These are phyloP conservation scores for Hamigera avellanea DNA, from an alignment of 495 filamentous ascomycete genomes.

Conservation along the genomic window DNA sequence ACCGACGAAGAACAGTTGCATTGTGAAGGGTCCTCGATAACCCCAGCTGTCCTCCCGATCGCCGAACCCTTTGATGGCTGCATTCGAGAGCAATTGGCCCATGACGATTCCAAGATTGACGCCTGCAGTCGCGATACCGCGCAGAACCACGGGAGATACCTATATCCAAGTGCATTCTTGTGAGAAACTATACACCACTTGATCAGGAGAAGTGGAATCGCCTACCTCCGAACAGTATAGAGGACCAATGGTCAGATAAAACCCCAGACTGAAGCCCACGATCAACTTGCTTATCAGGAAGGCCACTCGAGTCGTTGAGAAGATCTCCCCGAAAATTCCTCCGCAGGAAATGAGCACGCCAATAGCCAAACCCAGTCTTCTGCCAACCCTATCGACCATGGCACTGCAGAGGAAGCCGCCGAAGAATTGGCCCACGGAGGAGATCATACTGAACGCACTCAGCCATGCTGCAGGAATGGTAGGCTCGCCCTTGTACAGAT, in stretches of 20 bases:
- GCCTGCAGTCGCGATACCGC: slow-evolving; percentile 23
- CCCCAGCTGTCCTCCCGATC: slow-evolving; percentile 18
- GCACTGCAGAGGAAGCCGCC: slow-evolving; percentile 22
- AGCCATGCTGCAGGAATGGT: slow-evolving; percentile 25
- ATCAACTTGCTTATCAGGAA: slow-evolving; percentile 23
- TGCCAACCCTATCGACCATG: slow-evolving; percentile 16
- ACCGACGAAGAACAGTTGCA: slow-evolving; percentile 21
- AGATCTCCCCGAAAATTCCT: slow-evolving; percentile 20
- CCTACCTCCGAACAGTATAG: slow-evolving; percentile 21
- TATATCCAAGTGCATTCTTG: background rate
- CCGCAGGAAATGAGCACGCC: slow-evolving; percentile 13
- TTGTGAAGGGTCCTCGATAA: slow-evolving; percentile 17
- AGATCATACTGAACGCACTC: slow-evolving; percentile 21
- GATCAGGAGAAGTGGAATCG: too few relatives aligned
- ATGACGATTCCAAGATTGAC: slow-evolving; percentile 26
- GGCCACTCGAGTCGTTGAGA: slow-evolving; percentile 9
- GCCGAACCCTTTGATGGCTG: slow-evolving; percentile 22
- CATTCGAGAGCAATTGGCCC: slow-evolving; percentile 25
- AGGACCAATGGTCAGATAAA: slow-evolving; percentile 23
- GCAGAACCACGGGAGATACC: slow-evolving; percentile 23
- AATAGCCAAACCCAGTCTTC: slow-evolving; percentile 9
- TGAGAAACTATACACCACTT: too few relatives aligned
- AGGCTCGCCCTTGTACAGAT: slow-evolving; percentile 14
- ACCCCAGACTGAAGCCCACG: slow-evolving; percentile 19
- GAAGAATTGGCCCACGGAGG: slow-evolving; percentile 18